phyloP scores from a whole-genome alignment of 2,329 filamentous ascomycete genomes.

The Colletotrichum tamarilloi region DNA sequence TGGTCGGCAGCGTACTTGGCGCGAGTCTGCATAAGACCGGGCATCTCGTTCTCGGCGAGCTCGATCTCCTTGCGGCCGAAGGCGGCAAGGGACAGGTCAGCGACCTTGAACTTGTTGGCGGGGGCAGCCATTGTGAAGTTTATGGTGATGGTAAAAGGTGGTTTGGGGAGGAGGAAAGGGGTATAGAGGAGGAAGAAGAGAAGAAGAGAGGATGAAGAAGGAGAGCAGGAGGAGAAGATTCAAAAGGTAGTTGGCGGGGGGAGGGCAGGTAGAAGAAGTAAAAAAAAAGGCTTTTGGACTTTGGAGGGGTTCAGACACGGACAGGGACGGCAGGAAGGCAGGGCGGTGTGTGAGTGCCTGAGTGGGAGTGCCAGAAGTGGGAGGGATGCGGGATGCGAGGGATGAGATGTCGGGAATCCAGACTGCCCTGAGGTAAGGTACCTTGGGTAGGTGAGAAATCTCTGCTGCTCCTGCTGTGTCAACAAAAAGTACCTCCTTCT shows the following conservation, averaged over 20 bases:
- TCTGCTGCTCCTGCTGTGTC: conserved; percentile 20
- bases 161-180: conserved; percentile 24
- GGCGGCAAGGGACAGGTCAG: conserved; percentile 96
- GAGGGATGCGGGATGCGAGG: neutral
- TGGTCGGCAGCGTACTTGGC: conserved; percentile 92
- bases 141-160: conserved; percentile 33
- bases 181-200: conserved; percentile 34
- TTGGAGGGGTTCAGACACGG: conserved; percentile 9
- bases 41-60: conserved; percentile 96
- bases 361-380: neutral
- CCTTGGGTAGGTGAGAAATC: conserved; percentile 20
- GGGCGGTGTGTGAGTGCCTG: conserved; percentile 5
- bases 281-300: conserved; percentile 5
- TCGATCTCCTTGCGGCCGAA: conserved; percentile 99
- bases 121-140: conserved; percentile 74
- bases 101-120: conserved; percentile 96
- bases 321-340: conserved; percentile 5
- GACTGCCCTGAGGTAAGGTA: neutral
- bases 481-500: neutral
- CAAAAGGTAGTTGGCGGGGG: conserved; percentile 30
- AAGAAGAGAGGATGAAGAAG: conserved; percentile 31
- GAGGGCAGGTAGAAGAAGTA: conserved; percentile 19
- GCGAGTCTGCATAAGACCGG: conserved; percentile 96
- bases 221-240: conserved; percentile 31
- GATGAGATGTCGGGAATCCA: neutral